Conservation (phyloP, 495 filamentous ascomycete genomes). For the Aspergillus asperescens region DNA sequence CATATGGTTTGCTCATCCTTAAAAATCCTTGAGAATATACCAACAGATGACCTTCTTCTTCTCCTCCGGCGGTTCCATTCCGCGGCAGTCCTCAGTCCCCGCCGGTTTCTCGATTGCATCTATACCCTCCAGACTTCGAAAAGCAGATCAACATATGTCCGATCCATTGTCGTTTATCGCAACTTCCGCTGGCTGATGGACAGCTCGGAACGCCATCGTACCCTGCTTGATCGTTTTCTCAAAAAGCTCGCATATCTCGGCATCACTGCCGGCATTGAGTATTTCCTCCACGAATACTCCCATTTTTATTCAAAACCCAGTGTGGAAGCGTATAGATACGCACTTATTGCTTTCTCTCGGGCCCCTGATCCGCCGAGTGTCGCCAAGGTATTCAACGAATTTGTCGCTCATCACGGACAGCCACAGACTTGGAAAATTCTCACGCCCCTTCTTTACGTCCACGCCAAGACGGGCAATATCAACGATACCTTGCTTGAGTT, state of each 20-base stretch:
- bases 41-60: conserved; percentile 26
- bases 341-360: conserved; percentile 29
- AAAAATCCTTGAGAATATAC: conserved; percentile 17
- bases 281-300: conserved; percentile 52
- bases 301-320: conserved; percentile 27
- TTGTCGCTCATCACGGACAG: conserved; percentile 31
- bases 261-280: conserved; percentile 31
- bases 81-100: conserved; percentile 18
- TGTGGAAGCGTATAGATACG: conserved; percentile 27
- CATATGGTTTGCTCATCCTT: conserved; percentile 18
- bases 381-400: conserved; percentile 29
- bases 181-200: conserved; percentile 33
- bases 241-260: conserved; percentile 20
- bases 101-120: conserved; percentile 30
- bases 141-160: conserved; percentile 21
- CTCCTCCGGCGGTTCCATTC: conserved; percentile 23
- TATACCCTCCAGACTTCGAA: conserved; percentile 22
- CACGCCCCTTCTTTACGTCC: conserved; percentile 54
- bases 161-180: conserved; percentile 37
- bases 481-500: conserved; percentile 55
- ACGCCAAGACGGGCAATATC: conserved; percentile 60
- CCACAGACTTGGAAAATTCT: conserved; percentile 32
- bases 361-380: conserved; percentile 29
- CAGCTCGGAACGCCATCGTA: conserved; percentile 13
- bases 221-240: conserved; percentile 24